Conservation (phyloP, 768 basidiomycete species). For the Russula foetens region DNA sequence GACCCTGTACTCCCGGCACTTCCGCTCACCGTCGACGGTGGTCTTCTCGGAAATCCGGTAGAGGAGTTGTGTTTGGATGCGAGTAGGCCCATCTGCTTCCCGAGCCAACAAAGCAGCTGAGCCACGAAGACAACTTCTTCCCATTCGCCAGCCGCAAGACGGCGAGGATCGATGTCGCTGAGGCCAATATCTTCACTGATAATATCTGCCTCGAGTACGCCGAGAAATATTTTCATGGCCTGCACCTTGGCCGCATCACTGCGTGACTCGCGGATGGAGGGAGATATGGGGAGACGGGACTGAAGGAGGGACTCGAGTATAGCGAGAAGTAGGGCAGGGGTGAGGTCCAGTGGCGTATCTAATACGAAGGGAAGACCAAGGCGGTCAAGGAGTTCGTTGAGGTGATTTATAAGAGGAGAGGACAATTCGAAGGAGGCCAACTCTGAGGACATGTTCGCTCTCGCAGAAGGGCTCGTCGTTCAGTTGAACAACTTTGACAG, state of each 20-base stretch:
- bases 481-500: too few relatives aligned
- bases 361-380: constrained; percentile 29
- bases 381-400: constrained; percentile 28
- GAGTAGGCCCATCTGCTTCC: constrained; percentile 35
- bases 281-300: constrained; percentile 42
- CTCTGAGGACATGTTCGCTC: constrained; percentile 6
- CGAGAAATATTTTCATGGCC: constrained; percentile 68
- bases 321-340: constrained; percentile 61
- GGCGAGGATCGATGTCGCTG: constrained; percentile 53
- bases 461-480: background rate
- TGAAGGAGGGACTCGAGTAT: constrained; percentile 57
- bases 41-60: background rate
- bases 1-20: background rate
- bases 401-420: constrained; percentile 14
- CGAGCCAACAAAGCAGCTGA: constrained; percentile 64
- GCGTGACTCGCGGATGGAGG: constrained; percentile 31
- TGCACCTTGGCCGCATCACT: constrained; percentile 39
- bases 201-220: constrained; percentile 61
- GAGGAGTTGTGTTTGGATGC: constrained; percentile 11
- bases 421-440: constrained; percentile 10
- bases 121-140: constrained; percentile 61
- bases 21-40: constrained; percentile 1
- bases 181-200: constrained; percentile 54
- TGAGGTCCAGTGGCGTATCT: constrained; percentile 44
- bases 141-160: constrained; percentile 55